Evolutionary conservation across 306 rosid genomes (phyloP), one percentile per base, ranked within the genome.

Genomic region (Aeschynomene evenia): DNA sequence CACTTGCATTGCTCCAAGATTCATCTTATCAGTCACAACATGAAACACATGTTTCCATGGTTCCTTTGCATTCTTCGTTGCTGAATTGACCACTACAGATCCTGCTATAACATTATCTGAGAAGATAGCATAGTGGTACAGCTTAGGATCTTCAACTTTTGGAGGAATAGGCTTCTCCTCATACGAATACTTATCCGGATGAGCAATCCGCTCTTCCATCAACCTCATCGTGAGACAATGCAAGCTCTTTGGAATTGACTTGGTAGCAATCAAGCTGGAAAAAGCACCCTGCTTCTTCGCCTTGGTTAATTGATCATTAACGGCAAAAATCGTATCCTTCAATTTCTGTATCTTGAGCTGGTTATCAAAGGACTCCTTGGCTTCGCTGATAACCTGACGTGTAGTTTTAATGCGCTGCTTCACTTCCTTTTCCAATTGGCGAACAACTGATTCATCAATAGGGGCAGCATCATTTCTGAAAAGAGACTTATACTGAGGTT

Each of bases 241-340:
- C 83, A 90, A 37, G 74, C 89, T 84, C 75, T 87, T 90, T 1
- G 96, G 96, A 59, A 90, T 90, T 0, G 96, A 87, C 80, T 92
- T 92, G 1, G 98, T 96, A 0, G 98, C 98, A 28, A 92, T 89
- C 78, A 89, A 79, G 66, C 95, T 92, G 0, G 96, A 89, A 85
- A 92, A 92, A 72, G 98, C 96, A 6, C 98, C 96, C 73, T 92
- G 96, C 87, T 89, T 92, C 87, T 92, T 92, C 0, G 95, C 95
- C 81, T 88, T 89, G 2, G 93, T 86, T 68, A 92, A 54, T 55
- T 85, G 88, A 82, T 92, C 98, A 59, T 92, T 92, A 78, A 87
- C 92, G 2, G 89, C 84, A 22, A 92, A 92, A 78, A 92, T 92
- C 0, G 95, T 92, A 31, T 92, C 98, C 87, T 92, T 92, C 71